phyloP scores from a whole-genome alignment of 2,329 filamentous ascomycete genomes.

The Macroventuria anomochaeta region DNA sequence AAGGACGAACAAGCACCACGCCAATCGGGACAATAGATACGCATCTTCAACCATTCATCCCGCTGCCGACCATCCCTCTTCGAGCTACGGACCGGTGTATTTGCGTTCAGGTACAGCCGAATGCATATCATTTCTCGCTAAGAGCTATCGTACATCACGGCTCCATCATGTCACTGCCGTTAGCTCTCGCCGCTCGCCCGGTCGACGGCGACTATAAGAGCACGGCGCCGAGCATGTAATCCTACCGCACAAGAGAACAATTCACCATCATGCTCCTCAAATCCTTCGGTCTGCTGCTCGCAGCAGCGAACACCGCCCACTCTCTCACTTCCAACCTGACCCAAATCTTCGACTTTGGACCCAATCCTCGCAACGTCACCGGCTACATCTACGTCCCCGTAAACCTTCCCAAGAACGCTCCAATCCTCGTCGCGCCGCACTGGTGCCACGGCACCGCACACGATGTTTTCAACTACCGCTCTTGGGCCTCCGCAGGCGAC shows the following conservation, averaged over 20 bases:
- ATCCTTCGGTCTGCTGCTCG: constrained; percentile 20
- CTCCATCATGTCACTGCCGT: background rate
- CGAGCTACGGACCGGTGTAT: constrained; percentile 2
- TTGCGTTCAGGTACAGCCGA: constrained; percentile 1
- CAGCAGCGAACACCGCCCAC: constrained; percentile 25
- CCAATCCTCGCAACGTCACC: constrained; percentile 43
- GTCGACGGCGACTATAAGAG: constrained; percentile 9
- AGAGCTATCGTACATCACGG: background rate
- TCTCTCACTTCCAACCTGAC: constrained; percentile 36
- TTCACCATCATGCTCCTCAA: constrained; percentile 5
- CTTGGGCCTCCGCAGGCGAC: constrained; percentile 40
- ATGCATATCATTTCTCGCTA: background rate
- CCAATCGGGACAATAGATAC: background rate
- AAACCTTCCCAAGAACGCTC: constrained; percentile 35
- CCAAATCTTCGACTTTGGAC: constrained; percentile 38
- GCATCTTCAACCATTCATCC: background rate
- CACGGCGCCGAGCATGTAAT: background rate
- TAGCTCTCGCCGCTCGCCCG: constrained; percentile 6
- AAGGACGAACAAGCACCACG: background rate
- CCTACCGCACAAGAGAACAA: background rate
- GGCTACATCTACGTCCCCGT: constrained; percentile 45
- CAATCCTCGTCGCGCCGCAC: constrained; percentile 43
- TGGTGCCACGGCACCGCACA: constrained; percentile 45
- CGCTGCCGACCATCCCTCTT: background rate
- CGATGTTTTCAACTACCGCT: constrained; percentile 36